These are phyloP conservation scores for Dryas integrifolia DNA, from an alignment of 331 rosid genomes.

Conservation along the genomic window DNA sequence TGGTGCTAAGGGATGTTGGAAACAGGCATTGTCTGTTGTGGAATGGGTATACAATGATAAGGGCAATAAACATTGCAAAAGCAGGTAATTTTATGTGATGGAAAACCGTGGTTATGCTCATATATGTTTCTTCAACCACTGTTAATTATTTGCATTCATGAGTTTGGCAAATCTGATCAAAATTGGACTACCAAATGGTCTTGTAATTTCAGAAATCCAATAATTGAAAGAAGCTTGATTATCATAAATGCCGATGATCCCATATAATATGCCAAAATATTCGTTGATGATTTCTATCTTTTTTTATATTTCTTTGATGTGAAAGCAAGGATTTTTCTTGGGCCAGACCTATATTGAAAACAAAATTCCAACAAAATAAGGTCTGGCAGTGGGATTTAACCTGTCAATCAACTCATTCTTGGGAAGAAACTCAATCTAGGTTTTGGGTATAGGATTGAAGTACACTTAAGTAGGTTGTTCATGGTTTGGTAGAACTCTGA, in stretches of 20 bases:
- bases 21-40: conserved; percentile 71
- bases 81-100: conserved; percentile 53
- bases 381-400: neutral
- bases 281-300: neutral
- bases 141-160: neutral
- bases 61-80: conserved; percentile 49
- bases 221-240: neutral
- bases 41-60: conserved; percentile 70
- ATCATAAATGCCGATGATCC: neutral
- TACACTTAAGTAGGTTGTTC: neutral
- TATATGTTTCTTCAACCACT: conserved; percentile 4
- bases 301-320: neutral
- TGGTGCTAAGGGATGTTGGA: conserved; percentile 64
- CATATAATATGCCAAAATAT: neutral
- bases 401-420: neutral
- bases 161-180: neutral
- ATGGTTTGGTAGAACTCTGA: conserved; percentile 5
- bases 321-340: conserved; percentile 9
- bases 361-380: neutral
- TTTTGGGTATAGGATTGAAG: neutral
- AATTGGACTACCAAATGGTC: conserved; percentile 2
- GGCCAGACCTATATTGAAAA: neutral
- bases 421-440: neutral
- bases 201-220: neutral
- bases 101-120: neutral